Conservation (phyloP, 257 asterid genomes). For the Fraxinus anomala region DNA sequence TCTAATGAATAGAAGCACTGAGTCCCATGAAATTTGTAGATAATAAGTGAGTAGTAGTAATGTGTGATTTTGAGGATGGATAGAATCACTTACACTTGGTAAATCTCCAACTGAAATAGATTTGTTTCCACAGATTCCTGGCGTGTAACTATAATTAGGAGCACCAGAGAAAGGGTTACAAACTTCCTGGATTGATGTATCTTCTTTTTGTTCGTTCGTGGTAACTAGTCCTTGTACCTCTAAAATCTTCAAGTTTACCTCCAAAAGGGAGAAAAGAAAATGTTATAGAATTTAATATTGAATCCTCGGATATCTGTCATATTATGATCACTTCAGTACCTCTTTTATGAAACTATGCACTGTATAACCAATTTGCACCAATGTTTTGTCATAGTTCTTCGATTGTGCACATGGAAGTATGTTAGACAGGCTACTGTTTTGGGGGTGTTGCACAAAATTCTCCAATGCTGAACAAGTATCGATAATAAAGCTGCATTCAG, state of each 20-base stretch:
- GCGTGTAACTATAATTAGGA: constrained; percentile 49
- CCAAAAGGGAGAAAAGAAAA: constrained; percentile 1
- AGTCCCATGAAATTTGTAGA: no score
- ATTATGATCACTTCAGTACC: constrained; percentile 32
- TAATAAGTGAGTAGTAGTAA: no score
- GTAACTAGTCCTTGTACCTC: constrained; percentile 31
- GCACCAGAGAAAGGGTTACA: constrained; percentile 56
- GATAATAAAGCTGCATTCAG: constrained; percentile 40
- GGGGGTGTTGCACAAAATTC: constrained; percentile 41
- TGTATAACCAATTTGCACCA: constrained; percentile 42
- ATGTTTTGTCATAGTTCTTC: constrained; percentile 23
- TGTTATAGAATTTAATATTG: neutral
- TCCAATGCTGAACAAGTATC: constrained; percentile 54
- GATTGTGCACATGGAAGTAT: constrained; percentile 51
- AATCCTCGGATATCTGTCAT: neutral
- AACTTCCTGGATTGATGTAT: constrained; percentile 25
- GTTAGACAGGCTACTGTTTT: constrained; percentile 39
- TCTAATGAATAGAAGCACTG: no score
- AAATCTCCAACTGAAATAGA: constrained; percentile 46
- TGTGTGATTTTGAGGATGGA: neutral
- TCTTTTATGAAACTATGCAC: constrained; percentile 47
- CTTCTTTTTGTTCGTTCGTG: constrained; percentile 20
- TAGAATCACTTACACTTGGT: constrained; percentile 37
- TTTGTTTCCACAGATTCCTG: constrained; percentile 36
- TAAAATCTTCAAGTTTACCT: constrained; percentile 47